phyloP scores from a whole-genome alignment of 2,329 filamentous ascomycete genomes.

The Cylindrodendrum hubeiense region DNA sequence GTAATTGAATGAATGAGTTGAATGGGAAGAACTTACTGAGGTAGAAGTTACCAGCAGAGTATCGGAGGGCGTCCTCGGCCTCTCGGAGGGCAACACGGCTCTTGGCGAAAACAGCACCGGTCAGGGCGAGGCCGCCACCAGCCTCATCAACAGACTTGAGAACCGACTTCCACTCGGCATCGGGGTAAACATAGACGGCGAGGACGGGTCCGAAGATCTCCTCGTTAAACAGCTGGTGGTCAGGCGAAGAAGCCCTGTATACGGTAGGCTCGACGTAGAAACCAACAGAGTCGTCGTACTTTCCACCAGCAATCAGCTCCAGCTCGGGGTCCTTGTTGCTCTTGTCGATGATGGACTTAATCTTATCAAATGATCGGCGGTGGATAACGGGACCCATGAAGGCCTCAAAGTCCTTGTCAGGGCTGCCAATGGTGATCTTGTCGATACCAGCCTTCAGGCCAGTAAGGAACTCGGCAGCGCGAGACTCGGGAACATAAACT shows the following conservation, averaged over 20 bases:
- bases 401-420: conserved; percentile 74
- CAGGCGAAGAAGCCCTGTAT: conserved; percentile 78
- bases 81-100: conserved; percentile 61
- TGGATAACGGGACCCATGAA: conserved; percentile 93
- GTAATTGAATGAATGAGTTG: not conserved
- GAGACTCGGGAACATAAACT: conserved; percentile 81
- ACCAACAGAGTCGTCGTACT: conserved; percentile 80
- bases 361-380: conserved; percentile 82
- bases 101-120: conserved; percentile 63
- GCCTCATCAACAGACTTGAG: conserved; percentile 54
- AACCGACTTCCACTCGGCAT: conserved; percentile 59
- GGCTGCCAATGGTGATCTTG: conserved; percentile 77
- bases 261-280: conserved; percentile 89
- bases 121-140: conserved; percentile 59
- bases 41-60: conserved; percentile 70
- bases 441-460: conserved; percentile 75
- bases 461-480: conserved; percentile 78
- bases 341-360: conserved; percentile 80
- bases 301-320: conserved; percentile 79
- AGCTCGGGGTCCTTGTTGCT: conserved; percentile 82
- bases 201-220: conserved; percentile 89
- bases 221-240: conserved; percentile 78
- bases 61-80: conserved; percentile 63
- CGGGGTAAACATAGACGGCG: conserved; percentile 81
- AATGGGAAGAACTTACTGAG: conserved; percentile 50